phyloP scores from a whole-genome alignment of 2,329 filamentous ascomycete species.

The Aspergillus bombycis region DNA sequence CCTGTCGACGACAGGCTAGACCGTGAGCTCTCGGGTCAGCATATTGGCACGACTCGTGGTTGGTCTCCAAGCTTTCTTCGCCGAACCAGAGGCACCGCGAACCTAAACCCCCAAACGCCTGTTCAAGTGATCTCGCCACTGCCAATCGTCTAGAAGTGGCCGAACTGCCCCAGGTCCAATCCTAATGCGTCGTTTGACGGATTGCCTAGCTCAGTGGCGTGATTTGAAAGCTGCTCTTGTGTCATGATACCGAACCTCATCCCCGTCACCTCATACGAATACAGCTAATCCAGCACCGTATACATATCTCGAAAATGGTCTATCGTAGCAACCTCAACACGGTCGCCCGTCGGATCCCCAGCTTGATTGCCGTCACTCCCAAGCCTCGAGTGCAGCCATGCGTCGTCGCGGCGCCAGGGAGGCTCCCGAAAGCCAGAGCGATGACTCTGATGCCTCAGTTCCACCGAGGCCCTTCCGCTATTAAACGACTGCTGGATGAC shows the following conservation, averaged over 20 bases:
- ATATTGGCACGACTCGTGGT: neutral
- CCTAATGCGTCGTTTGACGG: neutral
- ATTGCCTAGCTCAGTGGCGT: neutral
- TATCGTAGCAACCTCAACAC: neutral
- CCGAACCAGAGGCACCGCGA: neutral
- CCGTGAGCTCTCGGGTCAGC: neutral
- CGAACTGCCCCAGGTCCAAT: neutral
- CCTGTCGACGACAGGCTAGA: neutral
- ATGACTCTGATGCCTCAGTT: neutral
- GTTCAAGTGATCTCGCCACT: conserved; percentile 2
- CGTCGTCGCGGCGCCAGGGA: neutral
- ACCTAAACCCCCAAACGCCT: neutral
- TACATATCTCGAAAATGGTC: neutral
- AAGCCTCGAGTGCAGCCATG: neutral
- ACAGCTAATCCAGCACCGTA: neutral
- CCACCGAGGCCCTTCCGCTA: neutral
- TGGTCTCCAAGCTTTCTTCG: neutral
- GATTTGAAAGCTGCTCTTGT: neutral
- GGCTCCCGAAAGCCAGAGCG: neutral
- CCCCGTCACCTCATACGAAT: neutral
- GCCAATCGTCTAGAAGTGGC: neutral
- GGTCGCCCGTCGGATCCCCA: neutral
- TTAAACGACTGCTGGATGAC: neutral
- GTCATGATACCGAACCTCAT: neutral
- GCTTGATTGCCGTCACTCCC: neutral